These are phyloP conservation scores for Trypanosoma vivax DNA, from an alignment of 208 protist genomes.

Conservation along the genomic window DNA sequence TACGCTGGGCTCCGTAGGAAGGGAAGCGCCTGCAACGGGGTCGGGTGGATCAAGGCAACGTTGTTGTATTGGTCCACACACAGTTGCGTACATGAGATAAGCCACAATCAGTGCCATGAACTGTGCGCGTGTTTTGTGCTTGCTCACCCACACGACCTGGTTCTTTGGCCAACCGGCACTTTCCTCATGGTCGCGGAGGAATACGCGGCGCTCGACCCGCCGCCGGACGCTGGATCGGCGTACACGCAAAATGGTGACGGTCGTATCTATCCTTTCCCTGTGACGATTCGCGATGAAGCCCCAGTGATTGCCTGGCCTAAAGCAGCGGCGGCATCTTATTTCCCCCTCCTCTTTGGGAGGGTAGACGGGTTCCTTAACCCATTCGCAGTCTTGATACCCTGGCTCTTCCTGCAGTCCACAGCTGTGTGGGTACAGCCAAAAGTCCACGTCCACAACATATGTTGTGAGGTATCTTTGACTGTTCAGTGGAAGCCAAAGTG, in stretches of 20 bases:
- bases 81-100: slow-evolving; percentile 18
- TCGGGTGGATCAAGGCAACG: no score
- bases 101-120: slow-evolving; percentile 17
- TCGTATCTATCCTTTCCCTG: slow-evolving; percentile 2
- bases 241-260: slow-evolving; percentile 3
- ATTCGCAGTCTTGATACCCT: no score
- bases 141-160: slow-evolving; percentile 17
- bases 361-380: no score
- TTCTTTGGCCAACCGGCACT: not conserved
- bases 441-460: slow-evolving; percentile 14
- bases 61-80: slow-evolving; percentile 19
- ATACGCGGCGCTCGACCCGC: slow-evolving; percentile 2
- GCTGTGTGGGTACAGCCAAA: slow-evolving; percentile 16
- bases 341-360: slow-evolving; percentile 22
- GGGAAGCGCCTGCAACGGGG: no score
- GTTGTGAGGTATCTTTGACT: slow-evolving; percentile 4
- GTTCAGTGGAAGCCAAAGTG: slow-evolving; percentile 9
- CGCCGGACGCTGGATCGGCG: slow-evolving; percentile 6
- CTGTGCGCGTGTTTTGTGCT: slow-evolving; percentile 19
- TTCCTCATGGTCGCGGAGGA: not conserved
- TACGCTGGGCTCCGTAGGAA: not conserved
- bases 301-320: slow-evolving; percentile 7
- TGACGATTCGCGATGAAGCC: slow-evolving; percentile 16
- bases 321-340: slow-evolving; percentile 16
- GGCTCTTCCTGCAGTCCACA: not conserved